Percentiles rank a stretch among this genome's conserved stretches.
Conservation (phyloP, 345 rosid genomes). For the Salix exigua region DNA sequence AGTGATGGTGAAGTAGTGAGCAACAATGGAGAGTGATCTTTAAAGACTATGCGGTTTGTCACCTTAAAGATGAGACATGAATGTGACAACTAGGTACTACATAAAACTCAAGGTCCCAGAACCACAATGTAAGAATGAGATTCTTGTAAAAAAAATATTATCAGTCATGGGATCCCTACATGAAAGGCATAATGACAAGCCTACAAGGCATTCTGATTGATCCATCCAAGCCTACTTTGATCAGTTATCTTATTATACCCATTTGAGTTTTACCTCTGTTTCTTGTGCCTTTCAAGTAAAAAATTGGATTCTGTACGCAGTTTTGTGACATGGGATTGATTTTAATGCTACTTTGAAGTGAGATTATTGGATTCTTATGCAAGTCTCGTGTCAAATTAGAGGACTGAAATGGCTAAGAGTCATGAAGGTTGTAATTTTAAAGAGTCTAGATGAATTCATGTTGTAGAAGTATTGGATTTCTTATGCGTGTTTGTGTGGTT, state of each 20-base stretch:
- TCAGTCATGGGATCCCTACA: slow-evolving; percentile 27
- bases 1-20: no score
- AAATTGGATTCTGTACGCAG: background rate
- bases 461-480: background rate
- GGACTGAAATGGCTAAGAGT: no score
- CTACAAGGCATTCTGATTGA: background rate
- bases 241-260: background rate
- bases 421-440: no score
- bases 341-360: no score
- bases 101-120: background rate
- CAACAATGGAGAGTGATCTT: no score
- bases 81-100: background rate
- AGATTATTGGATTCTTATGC: no score
- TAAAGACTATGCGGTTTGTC: no score
- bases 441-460: no score
- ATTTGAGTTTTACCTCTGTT: background rate
- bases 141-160: background rate
- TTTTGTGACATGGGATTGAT: no score
- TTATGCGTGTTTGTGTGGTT: background rate
- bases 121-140: no score
- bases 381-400: no score
- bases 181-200: slow-evolving; percentile 5
- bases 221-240: slow-evolving; percentile 13
- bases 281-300: background rate
- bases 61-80: no score